Conservation (phyloP, 805 yeast genomes). For the Candida sonorensis region DNA sequence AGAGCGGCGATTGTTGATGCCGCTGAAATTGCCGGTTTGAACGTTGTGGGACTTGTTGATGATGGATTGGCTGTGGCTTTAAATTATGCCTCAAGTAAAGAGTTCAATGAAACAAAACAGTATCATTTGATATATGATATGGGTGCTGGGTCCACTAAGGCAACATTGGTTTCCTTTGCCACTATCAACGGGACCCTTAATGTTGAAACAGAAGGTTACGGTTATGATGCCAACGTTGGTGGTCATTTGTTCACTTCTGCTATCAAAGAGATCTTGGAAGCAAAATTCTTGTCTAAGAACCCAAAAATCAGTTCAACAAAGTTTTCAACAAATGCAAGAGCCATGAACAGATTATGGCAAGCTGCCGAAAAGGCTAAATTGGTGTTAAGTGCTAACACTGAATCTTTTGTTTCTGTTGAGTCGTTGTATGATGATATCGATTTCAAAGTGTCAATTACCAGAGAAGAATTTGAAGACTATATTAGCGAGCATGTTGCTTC, state of each 20-base stretch:
- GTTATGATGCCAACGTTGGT: constrained; percentile 60
- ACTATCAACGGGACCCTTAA: constrained; percentile 34
- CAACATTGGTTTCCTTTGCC: constrained; percentile 68
- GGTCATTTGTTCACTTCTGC: constrained; percentile 69
- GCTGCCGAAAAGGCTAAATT: constrained; percentile 86
- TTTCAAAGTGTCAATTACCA: constrained; percentile 56
- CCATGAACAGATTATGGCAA: constrained; percentile 64
- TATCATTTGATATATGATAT: constrained; percentile 76
- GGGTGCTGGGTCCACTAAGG: constrained; percentile 90
- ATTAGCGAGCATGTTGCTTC: constrained; percentile 38
- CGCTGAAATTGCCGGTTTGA: constrained; percentile 60
- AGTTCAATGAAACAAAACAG: constrained; percentile 39
- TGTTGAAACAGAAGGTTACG: constrained; percentile 66
- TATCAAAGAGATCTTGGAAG: constrained; percentile 53
- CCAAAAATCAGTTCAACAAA: constrained; percentile 30
- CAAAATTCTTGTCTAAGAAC: constrained; percentile 47
- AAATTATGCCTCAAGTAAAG: constrained; percentile 59
- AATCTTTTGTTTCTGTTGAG: constrained; percentile 72
- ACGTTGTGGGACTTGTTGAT: constrained; percentile 64
- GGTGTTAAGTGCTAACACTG: constrained; percentile 81
- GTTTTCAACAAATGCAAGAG: constrained; percentile 43
- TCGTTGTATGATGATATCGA: constrained; percentile 68
- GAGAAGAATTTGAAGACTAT: constrained; percentile 73
- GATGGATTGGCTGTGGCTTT: constrained; percentile 92
- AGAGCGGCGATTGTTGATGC: constrained; percentile 69